Evolutionary conservation across 2,329 filamentous ascomycete genomes (phyloP), one percentile per base, ranked within the genome.

Genomic region (Fusarium zealandicum): DNA sequence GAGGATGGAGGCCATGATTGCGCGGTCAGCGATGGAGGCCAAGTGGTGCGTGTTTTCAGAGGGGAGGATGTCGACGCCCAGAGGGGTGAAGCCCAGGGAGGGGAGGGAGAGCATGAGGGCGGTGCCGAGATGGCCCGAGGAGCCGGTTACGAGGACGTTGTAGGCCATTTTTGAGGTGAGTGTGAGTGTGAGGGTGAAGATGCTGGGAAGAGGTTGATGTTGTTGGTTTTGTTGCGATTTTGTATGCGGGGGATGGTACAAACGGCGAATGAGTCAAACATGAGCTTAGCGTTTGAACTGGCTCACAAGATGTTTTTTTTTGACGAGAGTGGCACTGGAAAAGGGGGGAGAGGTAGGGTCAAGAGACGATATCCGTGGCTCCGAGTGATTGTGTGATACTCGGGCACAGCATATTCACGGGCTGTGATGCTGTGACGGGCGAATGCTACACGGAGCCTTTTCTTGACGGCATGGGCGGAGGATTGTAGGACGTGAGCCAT

Each of bases 61-160:
- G 10, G 72, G 58, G 17, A 76, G 61, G 40, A 80, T 75, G 63
- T 80, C 78, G 60, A 80, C 70, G 49, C 78, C 78, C 4, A 78
- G 45, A 1, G 78, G 77, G 0, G 38, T 64, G 67, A 76, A 75
- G 44, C 77, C 77, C 3, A 73, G 62, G 0, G 63, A 51, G 0
- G 75, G 74, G 3, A 80, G 69, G 8, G 67, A 56, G 16, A 79
- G 73, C 76, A 80, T 78, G 1, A 80, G 69, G 16, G 77, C 78
- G 1, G 71, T 71, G 57, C 78, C 78, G 9, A 80, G 72, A 47
- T 80, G 78, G 47, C 78, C 78, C 0, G 78, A 71, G 1, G 77
- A 76, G 57, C 78, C 78, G 13, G 78, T 80, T 31, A 80, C 75
- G 13, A 80, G 76, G 32, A 80, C 72, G 54, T 74, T 57, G 41